These are phyloP conservation scores for Alloascoidea hylecoeti DNA, from an alignment of 805 yeast genomes.

Conservation along the genomic window DNA sequence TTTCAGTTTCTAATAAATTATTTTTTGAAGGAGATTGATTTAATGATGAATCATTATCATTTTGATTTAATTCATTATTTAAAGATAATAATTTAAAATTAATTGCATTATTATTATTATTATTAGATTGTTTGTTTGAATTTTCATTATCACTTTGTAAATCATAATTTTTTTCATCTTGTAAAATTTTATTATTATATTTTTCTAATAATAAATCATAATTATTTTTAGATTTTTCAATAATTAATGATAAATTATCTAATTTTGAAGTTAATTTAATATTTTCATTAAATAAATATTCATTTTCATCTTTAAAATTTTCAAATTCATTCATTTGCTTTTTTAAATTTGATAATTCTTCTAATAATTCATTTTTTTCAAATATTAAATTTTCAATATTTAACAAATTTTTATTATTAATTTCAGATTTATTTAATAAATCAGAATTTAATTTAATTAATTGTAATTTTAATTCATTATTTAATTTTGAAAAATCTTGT, in stretches of 20 bases:
- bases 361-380: slow-evolving; percentile 14
- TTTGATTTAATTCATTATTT: slow-evolving; percentile 10
- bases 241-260: not conserved
- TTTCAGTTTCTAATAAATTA: slow-evolving; percentile 42
- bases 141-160: not conserved
- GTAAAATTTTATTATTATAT: slow-evolving; percentile 1
- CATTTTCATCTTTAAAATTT: slow-evolving; percentile 9
- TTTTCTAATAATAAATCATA: slow-evolving; percentile 10
- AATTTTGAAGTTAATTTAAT: slow-evolving; percentile 6
- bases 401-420: slow-evolving; percentile 12
- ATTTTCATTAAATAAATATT: slow-evolving; percentile 12
- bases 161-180: not conserved
- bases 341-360: slow-evolving; percentile 10
- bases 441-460: slow-evolving; percentile 12
- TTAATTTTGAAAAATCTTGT: slow-evolving; percentile 13
- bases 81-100: slow-evolving; percentile 12
- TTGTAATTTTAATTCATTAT: slow-evolving; percentile 11
- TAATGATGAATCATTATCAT: slow-evolving; percentile 19
- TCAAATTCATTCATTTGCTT: slow-evolving; percentile 11
- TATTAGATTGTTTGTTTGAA: slow-evolving; percentile 6
- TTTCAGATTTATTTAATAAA: slow-evolving; percentile 7
- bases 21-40: slow-evolving; percentile 17
- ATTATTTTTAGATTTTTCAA: slow-evolving; percentile 4
- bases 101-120: slow-evolving; percentile 5
- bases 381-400: slow-evolving; percentile 14